Evolutionary conservation across 306 rosid genomes (phyloP), one percentile per base, ranked within the genome.

Genomic region (Carpinus fangiana): DNA sequence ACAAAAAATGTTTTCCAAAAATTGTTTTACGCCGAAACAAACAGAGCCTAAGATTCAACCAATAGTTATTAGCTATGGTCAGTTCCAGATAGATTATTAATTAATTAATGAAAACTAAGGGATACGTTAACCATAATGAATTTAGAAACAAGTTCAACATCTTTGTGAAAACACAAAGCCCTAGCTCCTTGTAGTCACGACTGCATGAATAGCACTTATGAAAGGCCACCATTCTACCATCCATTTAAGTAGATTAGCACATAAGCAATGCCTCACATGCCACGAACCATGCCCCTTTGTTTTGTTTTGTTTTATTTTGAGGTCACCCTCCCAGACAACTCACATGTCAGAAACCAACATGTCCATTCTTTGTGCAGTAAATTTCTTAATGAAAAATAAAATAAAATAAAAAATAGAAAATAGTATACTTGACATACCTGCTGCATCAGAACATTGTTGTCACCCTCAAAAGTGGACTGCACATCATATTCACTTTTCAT

Each of bases 381-480:
- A 52, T 70, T 73, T 78, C 79, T 62, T 61, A 56, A 62, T 21
- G 11, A 56, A 52, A 51, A 61, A 7, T n/a, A n/a, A n/a, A n/a
- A n/a, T n/a, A n/a, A n/a, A n/a, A n/a, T n/a, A n/a, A n/a, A 64
- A 16, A 8, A 13, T 38, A 66, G 3, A 8, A 41, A 41, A 41
- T 41, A 41, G 57, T 74, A 31, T 51, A 74, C 48, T 68, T 68
- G 31, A 53, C 43, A 1, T 88, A 95, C 98, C 98, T 90, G 98
- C 84, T 95, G 98, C 97, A 95, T 92, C 80, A 95, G 82, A 74
- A 95, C 96, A 88, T 95, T 93, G 87, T 95, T 95, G 84, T 95
- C 98, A 69, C 98, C 98, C 91, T 95, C 98, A 85, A 92, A 95
- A 74, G 98, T 95, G n/a, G 90, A 87, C 75, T 95, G 97, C 83